Evolutionary conservation across 306 rosid genomes (phyloP).

Genomic region (Glycine tomentella): DNA sequence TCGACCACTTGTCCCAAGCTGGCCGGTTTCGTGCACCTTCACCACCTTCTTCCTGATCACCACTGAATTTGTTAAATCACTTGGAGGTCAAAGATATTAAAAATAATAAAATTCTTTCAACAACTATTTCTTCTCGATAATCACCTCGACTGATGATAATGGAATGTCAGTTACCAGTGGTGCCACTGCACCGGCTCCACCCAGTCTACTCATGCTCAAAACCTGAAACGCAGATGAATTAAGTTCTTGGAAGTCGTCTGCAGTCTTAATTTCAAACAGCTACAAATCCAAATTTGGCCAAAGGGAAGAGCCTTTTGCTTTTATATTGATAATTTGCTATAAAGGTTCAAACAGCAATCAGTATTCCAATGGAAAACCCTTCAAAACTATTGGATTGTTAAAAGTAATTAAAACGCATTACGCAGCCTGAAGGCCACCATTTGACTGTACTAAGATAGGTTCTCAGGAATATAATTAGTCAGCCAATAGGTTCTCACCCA

Average conservation of each 20-base stretch:
- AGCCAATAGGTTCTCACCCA: slow-evolving; percentile 27
- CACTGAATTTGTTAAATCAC: slow-evolving; percentile 14
- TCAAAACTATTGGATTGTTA: not conserved
- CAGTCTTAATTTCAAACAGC: slow-evolving; percentile 8
- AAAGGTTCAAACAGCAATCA: slow-evolving; percentile 22
- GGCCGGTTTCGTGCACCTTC: slow-evolving; percentile 89
- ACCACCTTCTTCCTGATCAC: slow-evolving; percentile 79
- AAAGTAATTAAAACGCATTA: slow-evolving; percentile 5
- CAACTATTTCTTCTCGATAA: slow-evolving; percentile 24
- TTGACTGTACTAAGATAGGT: slow-evolving; percentile 12
- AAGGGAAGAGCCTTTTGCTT: slow-evolving; percentile 13
- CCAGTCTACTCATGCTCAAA: slow-evolving; percentile 98
- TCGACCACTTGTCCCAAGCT: slow-evolving; percentile 97
- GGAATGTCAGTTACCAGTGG: slow-evolving; percentile 96
- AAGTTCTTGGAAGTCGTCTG: slow-evolving; percentile 19
- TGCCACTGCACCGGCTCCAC: slow-evolving; percentile 99
- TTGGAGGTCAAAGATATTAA: not conserved
- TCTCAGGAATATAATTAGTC: not conserved
- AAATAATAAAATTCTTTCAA: not conserved
- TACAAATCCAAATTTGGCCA: slow-evolving; percentile 22
- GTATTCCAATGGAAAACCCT: slow-evolving; percentile 18
- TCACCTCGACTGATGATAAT: slow-evolving; percentile 94
- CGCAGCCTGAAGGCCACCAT: slow-evolving; percentile 11
- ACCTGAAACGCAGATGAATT: slow-evolving; percentile 69
- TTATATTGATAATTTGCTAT: not conserved